phyloP scores from a whole-genome alignment of 1,139 yeast genomes.

The Meyerozyma guilliermondii region DNA sequence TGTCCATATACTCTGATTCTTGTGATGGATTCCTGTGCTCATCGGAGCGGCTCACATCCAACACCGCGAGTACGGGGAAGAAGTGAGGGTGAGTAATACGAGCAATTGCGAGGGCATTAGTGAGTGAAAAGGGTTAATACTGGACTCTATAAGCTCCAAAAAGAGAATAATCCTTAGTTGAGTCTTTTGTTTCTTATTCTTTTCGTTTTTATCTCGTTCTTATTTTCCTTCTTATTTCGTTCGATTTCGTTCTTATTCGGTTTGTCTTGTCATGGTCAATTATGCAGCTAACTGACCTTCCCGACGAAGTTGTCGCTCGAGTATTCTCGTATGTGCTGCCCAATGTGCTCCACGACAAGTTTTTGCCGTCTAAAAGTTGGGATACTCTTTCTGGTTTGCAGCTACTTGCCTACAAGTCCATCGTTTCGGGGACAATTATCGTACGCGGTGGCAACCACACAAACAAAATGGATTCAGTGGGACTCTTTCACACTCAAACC shows the following conservation, averaged over 20 bases:
- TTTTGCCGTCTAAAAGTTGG: conserved; percentile 7
- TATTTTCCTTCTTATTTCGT: no score
- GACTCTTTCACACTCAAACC: background rate
- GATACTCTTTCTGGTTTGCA: conserved; percentile 5
- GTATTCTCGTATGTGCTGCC: conserved; percentile 10
- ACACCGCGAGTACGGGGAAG: background rate
- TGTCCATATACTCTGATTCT: background rate
- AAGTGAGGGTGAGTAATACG: no score
- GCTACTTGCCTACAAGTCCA: conserved; percentile 4
- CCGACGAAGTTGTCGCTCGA: conserved; percentile 11
- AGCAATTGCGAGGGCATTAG: no score
- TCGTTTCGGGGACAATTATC: conserved; percentile 6
- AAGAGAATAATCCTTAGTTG: no score
- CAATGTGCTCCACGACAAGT: conserved; percentile 10
- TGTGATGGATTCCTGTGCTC: background rate
- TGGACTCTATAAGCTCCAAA: no score
- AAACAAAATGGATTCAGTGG: conserved; percentile 2
- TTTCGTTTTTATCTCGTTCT: no score
- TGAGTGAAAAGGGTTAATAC: no score
- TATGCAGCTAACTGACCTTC: conserved; percentile 3
- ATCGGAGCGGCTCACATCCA: background rate
- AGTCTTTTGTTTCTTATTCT: no score
- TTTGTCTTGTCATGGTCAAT: no score
- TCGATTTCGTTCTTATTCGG: no score
- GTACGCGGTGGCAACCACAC: conserved; percentile 2